A percentile compares a stretch with the other conserved stretches of the same genome.
Conservation (phyloP, 176 grass and related monocot genomes). For the Areca catechu region DNA sequence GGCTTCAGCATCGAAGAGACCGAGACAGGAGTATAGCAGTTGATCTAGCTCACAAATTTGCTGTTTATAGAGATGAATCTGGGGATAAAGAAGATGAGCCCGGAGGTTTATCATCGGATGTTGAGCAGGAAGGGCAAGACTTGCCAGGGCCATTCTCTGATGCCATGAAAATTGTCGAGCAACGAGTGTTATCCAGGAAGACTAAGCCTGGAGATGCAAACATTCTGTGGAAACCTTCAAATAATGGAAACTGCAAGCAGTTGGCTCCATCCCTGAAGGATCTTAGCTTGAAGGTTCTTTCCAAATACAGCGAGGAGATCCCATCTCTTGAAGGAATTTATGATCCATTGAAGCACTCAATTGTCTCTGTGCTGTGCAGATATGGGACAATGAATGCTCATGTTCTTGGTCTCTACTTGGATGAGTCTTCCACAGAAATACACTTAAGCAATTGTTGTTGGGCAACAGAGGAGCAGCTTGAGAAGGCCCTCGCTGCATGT, state of each 20-base stretch:
- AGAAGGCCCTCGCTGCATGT: background rate
- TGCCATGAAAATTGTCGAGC: too few relatives aligned
- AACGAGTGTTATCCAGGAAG: too few relatives aligned
- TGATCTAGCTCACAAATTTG: too few relatives aligned
- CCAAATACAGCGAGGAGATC: slow-evolving; percentile 1
- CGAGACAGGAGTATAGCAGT: too few relatives aligned
- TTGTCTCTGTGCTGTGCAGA: background rate
- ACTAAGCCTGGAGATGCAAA: too few relatives aligned
- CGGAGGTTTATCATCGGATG: too few relatives aligned
- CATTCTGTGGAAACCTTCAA: too few relatives aligned
- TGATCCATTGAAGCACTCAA: background rate
- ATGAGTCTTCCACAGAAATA: background rate
- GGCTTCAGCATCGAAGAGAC: too few relatives aligned
- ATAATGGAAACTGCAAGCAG: background rate
- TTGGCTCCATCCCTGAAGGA: background rate
- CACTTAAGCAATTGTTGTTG: slow-evolving; percentile 5
- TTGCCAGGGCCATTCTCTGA: too few relatives aligned
- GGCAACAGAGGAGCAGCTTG: background rate
- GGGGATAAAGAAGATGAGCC: too few relatives aligned
- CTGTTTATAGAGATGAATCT: too few relatives aligned
- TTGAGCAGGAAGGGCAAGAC: too few relatives aligned
- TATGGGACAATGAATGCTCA: background rate
- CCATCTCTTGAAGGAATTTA: slow-evolving; percentile 9
- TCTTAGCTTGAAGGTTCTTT: background rate
- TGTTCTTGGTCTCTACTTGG: background rate